Conservation (phyloP, 2,329 filamentous ascomycete genomes). For the Talaromyces piceae region DNA sequence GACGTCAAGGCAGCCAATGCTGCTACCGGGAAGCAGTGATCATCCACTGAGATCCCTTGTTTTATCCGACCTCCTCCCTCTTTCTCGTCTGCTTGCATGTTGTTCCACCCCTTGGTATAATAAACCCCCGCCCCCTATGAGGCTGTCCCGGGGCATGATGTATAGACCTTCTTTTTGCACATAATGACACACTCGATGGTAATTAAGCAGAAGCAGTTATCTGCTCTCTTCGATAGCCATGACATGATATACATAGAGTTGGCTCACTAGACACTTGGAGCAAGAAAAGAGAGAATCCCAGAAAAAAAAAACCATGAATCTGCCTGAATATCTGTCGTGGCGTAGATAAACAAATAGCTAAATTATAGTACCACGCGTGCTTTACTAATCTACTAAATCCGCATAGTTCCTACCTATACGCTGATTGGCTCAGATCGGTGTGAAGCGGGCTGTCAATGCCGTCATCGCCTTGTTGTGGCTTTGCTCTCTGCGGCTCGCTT, state of each 20-base stretch:
- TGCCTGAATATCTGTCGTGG: neutral
- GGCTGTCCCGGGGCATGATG: neutral
- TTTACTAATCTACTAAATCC: too few species aligned
- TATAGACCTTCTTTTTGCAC: neutral
- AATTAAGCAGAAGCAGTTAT: neutral
- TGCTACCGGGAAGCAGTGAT: conserved; percentile 3
- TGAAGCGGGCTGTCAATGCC: neutral
- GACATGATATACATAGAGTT: neutral
- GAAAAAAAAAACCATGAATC: neutral
- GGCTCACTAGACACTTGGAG: neutral
- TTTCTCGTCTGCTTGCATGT: neutral
- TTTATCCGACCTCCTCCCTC: neutral
- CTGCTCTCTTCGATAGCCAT: neutral
- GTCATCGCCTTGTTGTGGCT: neutral
- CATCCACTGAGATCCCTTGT: neutral
- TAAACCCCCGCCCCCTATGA: too few species aligned
- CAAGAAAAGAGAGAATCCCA: neutral
- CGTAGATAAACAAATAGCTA: too few species aligned
- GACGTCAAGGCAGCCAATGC: conserved; percentile 20
- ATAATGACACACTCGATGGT: neutral
- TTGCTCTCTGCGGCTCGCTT: too few species aligned
- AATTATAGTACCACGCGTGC: too few species aligned
- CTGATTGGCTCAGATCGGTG: neutral
- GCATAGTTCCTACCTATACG: neutral
- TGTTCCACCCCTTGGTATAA: too few species aligned